Evolutionary conservation across 306 rosid genomes (phyloP), one percentile per base, ranked within the genome.

Genomic region (Abrus pulchellus): DNA sequence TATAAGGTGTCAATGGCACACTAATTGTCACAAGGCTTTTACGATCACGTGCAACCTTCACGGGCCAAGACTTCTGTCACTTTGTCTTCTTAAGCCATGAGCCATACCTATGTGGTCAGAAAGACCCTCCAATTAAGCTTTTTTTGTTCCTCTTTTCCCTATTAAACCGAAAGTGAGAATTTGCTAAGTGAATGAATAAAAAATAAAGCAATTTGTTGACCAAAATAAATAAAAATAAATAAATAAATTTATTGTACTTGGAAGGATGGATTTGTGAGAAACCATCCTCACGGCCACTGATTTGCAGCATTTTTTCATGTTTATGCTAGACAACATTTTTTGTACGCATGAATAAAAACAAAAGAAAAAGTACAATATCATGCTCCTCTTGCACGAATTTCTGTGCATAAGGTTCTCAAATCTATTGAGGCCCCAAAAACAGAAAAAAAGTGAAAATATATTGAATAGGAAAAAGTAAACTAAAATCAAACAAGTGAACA

Each of bases 1-100:
- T 90, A 82, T 74, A 87, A 77, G 89, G 89, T 83, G 94, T 91
- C 86, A 87, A 89, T 86, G 82, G 92, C 95, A 86, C 87, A 90
- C 90, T 88, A 94, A 94, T 89, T 85, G 85, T 87, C 93, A 93
- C 95, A 94, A 85, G 87, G 87, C 94, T 87, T 78, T 84, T 82
- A 84, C 84, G 90, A 80, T 93, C 99, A 95, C 99, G 93, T 95
- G 99, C 97, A 89, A 82, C 80, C 85, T 93, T 95, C 99, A 95
- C 99, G 99, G 99, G 92, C 89, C 80, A 81, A 77, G n/a, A 72
- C 78, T 88, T 86, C 77, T 77, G 57, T 61, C 78, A 52, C 80
- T 79, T 90, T 92, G 92, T 90, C 91, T 82, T 93, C 87, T 82
- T 81, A 82, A 90, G 78, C 83, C 83, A 70, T 49, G 38, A 63